A percentile compares a stretch with the other conserved stretches of the same genome.
phyloP scores from a whole-genome alignment of 768 basidiomycete genomes.

The Psilocybe cyanescens region DNA sequence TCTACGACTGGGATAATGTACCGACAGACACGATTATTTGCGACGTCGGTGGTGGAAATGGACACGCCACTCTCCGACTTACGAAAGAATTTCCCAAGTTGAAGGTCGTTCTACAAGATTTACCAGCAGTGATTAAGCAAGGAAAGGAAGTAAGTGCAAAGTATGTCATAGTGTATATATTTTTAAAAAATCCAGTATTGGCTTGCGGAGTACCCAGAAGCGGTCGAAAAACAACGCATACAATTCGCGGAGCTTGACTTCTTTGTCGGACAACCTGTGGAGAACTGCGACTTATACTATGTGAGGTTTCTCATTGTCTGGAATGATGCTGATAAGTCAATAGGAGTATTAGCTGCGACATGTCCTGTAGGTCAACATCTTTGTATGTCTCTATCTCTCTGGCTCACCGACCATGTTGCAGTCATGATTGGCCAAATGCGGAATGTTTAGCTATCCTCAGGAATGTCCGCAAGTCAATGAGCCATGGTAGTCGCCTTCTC shows the following conservation, averaged over 20 bases:
- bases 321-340: neutral
- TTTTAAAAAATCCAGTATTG: constrained; percentile 20
- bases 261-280: constrained; percentile 37
- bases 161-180: no score
- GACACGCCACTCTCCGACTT: constrained; percentile 35
- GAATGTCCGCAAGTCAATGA: constrained; percentile 39
- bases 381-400: neutral
- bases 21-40: constrained; percentile 32
- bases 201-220: constrained; percentile 36
- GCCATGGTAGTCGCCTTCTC: constrained; percentile 34
- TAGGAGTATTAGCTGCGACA: constrained; percentile 32
- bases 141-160: constrained; percentile 25
- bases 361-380: constrained; percentile 32
- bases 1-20: constrained; percentile 38
- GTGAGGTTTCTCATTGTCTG: constrained; percentile 27
- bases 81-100: constrained; percentile 36
- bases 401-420: constrained; percentile 10
- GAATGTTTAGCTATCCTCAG: constrained; percentile 38
- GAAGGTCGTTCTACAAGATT: constrained; percentile 41
- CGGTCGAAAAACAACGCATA: constrained; percentile 36
- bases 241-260: constrained; percentile 44
- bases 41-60: constrained; percentile 45
- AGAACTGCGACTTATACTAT: constrained; percentile 43
- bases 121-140: constrained; percentile 31
- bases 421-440: constrained; percentile 46